Evolutionary conservation across 2,329 filamentous ascomycete genomes (phyloP).

Genomic region (Aspergillus ruber): DNA sequence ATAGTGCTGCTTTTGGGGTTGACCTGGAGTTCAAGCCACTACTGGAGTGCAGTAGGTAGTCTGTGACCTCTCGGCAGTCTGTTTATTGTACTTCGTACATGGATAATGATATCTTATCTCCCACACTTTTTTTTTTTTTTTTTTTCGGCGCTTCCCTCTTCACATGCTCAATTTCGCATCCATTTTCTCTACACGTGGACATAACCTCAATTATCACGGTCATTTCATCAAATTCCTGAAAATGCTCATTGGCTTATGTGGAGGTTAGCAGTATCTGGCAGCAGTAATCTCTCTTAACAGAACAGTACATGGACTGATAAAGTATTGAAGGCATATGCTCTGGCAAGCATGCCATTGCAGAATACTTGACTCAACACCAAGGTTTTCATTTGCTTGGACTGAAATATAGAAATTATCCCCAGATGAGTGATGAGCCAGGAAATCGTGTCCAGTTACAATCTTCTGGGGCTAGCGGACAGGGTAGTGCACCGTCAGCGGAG

Average conservation of each 20-base stretch:
- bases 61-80: too few relatives aligned
- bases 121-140: not conserved
- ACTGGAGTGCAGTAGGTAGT: too few relatives aligned
- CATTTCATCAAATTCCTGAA: not conserved
- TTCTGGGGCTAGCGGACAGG: constrained; percentile 14
- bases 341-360: constrained; percentile 82
- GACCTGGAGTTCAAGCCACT: too few relatives aligned
- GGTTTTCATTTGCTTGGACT: constrained; percentile 71
- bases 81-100: too few relatives aligned
- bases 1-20: too few relatives aligned
- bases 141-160: not conserved
- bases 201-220: not conserved
- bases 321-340: constrained; percentile 70
- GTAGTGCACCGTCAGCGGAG: constrained; percentile 13
- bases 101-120: not conserved
- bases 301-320: constrained; percentile 7
- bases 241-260: constrained; percentile 50
- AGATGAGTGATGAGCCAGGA: constrained; percentile 17
- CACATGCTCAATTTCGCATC: not conserved
- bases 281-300: not conserved
- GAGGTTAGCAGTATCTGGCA: constrained; percentile 31
- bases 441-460: constrained; percentile 23
- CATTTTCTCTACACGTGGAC: not conserved
- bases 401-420: constrained; percentile 21
- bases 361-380: constrained; percentile 79